These are phyloP conservation scores for Ananas comosus DNA, from an alignment of 176 grass and related monocot species.

Conservation along the genomic window DNA sequence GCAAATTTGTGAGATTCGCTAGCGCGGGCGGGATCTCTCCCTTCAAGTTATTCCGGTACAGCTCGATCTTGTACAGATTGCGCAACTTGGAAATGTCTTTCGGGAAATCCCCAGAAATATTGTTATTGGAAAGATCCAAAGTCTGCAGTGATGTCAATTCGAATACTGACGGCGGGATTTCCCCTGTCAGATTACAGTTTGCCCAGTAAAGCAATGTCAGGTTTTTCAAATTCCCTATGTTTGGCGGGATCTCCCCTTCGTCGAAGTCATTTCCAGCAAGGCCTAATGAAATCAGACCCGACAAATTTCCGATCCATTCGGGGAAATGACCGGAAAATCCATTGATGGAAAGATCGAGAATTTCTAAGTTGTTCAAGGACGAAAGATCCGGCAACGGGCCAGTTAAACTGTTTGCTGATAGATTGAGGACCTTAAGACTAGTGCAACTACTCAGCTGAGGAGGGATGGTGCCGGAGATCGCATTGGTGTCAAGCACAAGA, in stretches of 20 bases:
- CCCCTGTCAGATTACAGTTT: slow-evolving; percentile 33
- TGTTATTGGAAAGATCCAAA: slow-evolving; percentile 61
- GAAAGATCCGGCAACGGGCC: slow-evolving; percentile 57
- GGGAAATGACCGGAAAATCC: slow-evolving; percentile 37
- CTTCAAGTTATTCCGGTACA: slow-evolving; percentile 57
- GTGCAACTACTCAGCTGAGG: slow-evolving; percentile 34
- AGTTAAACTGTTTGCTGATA: slow-evolving; percentile 40
- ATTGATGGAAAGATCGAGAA: slow-evolving; percentile 48
- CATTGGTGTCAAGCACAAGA: slow-evolving; percentile 53
- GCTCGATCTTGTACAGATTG: slow-evolving; percentile 58
- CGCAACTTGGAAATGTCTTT: slow-evolving; percentile 41
- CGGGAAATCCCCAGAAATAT: slow-evolving; percentile 38
- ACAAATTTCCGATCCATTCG: slow-evolving; percentile 37
- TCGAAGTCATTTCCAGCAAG: slow-evolving; percentile 42
- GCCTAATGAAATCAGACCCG: slow-evolving; percentile 31
- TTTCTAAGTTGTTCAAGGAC: slow-evolving; percentile 20
- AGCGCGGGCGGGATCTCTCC: slow-evolving; percentile 60
- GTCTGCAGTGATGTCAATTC: slow-evolving; percentile 42
- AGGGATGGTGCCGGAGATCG: slow-evolving; percentile 37
- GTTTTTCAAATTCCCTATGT: slow-evolving; percentile 68
- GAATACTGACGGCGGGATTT: slow-evolving; percentile 49
- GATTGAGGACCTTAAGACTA: slow-evolving; percentile 48
- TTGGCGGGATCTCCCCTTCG: slow-evolving; percentile 33
- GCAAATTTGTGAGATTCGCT: slow-evolving; percentile 31
- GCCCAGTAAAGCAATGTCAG: slow-evolving; percentile 61